Evolutionary conservation across 1,139 yeast species (phyloP).

Genomic region (Scheffersomyces cryptocercus): DNA sequence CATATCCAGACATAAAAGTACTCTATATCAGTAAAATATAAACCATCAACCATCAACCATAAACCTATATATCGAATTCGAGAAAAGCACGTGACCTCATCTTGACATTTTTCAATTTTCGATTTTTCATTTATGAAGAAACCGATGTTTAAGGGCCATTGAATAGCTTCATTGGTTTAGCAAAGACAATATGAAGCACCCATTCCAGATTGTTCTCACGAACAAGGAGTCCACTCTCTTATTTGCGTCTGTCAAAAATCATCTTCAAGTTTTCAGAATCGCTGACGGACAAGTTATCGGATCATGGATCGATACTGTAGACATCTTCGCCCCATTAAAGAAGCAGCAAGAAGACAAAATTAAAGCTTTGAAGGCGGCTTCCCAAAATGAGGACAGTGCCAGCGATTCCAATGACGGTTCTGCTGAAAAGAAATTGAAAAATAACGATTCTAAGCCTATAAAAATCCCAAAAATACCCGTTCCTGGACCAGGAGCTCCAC

Average conservation of each 20-base stretch:
- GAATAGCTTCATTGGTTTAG: no score
- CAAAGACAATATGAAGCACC: slow-evolving; percentile 54
- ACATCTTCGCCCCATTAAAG: slow-evolving; percentile 38
- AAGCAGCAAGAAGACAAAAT: slow-evolving; percentile 48
- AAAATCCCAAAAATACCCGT: slow-evolving; percentile 57
- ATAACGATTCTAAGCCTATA: slow-evolving; percentile 22
- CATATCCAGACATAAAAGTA: no score
- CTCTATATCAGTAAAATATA: no score
- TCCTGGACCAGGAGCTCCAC: slow-evolving; percentile 71
- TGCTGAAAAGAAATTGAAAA: slow-evolving; percentile 28
- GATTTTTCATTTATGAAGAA: background rate
- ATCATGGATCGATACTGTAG: slow-evolving; percentile 60
- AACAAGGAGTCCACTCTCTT: slow-evolving; percentile 46
- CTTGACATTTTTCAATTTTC: background rate
- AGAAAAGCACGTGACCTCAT: slow-evolving; percentile 1
- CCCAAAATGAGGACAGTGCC: slow-evolving; percentile 20
- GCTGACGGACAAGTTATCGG: slow-evolving; percentile 40
- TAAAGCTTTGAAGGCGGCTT: slow-evolving; percentile 20
- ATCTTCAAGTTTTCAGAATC: slow-evolving; percentile 50
- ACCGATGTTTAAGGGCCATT: no score
- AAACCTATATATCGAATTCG: no score
- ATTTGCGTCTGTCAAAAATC: slow-evolving; percentile 59
- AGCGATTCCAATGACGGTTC: slow-evolving; percentile 16
- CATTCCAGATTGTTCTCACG: slow-evolving; percentile 57
- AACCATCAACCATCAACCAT: no score